Evolutionary conservation across 169 alveolate genomes (phyloP).

Genomic region (Eimeria brunetti): DNA sequence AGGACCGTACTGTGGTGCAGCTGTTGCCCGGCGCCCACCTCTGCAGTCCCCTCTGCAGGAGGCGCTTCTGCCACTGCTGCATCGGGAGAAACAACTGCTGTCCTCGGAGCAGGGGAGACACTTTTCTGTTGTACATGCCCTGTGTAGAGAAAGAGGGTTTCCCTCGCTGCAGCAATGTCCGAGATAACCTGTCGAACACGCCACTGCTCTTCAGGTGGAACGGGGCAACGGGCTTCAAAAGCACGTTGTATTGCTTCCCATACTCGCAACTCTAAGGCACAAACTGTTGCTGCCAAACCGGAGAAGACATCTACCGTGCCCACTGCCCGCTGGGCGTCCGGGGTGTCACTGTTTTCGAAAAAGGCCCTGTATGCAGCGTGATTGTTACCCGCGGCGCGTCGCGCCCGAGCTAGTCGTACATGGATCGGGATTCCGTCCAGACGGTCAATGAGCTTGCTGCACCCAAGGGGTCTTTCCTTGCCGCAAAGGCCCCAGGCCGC

Average conservation of each 20-base stretch:
- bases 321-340: not conserved
- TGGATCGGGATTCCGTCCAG: constrained; percentile 21
- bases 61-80: not conserved
- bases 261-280: constrained; percentile 59
- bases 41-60: not conserved
- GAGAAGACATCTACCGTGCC: constrained; percentile 48
- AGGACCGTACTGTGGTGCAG: not conserved
- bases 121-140: not conserved
- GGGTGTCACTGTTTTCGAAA: not conserved
- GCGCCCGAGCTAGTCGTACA: constrained; percentile 61
- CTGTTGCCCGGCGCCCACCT: not conserved
- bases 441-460: not conserved
- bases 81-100: not conserved
- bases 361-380: constrained; percentile 25
- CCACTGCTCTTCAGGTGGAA: constrained; percentile 75
- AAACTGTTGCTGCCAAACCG: constrained; percentile 46
- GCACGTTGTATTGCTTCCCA: constrained; percentile 69
- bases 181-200: constrained; percentile 64
- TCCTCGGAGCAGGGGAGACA: not conserved
- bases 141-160: constrained; percentile 16
- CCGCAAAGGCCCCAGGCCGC: constrained; percentile 46
- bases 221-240: constrained; percentile 68
- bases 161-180: constrained; percentile 70
- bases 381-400: constrained; percentile 43
- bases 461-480: not conserved